phyloP scores from a whole-genome alignment of 805 yeast genomes.

The Sungouiozyma ichnusensis region DNA sequence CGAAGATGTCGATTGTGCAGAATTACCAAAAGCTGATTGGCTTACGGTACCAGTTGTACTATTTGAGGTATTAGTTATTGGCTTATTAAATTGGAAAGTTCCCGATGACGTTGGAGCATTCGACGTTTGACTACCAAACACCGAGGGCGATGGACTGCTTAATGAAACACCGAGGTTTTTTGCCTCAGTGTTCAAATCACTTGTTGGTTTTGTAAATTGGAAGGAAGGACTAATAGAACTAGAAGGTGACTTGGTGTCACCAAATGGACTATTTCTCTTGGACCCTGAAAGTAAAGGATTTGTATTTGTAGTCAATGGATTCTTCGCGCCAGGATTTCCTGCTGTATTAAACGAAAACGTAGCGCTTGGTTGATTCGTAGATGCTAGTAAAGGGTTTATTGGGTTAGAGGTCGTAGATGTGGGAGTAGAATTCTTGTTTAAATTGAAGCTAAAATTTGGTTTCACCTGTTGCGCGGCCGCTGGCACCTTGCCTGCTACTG shows the following conservation, averaged over 20 bases:
- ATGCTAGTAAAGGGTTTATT: neutral
- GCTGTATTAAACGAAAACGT: constrained; percentile 7
- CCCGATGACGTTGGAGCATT: constrained; percentile 2
- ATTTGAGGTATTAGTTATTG: neutral
- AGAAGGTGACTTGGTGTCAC: constrained; percentile 1
- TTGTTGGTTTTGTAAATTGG: constrained; percentile 1
- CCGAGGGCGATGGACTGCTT: constrained; percentile 4
- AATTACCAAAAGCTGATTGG: constrained; percentile 6
- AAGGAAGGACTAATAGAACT: neutral
- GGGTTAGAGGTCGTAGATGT: neutral
- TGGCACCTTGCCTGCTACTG: too few relatives aligned
- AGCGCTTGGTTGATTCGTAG: constrained; percentile 4
- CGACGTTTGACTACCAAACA: neutral
- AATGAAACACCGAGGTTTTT: constrained; percentile 3
- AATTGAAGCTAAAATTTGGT: neutral
- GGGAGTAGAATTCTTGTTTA: neutral
- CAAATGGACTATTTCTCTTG: constrained; percentile 4
- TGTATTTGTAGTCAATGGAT: neutral
- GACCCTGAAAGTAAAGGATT: neutral
- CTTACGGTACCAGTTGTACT: neutral
- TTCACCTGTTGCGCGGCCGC: neutral
- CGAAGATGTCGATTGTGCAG: constrained; percentile 1
- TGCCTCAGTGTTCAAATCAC: constrained; percentile 1
- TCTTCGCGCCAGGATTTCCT: neutral
- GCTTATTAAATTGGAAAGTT: constrained; percentile 4